phyloP scores from a whole-genome alignment of 257 asterid genomes.

The Prunella vulgaris region DNA sequence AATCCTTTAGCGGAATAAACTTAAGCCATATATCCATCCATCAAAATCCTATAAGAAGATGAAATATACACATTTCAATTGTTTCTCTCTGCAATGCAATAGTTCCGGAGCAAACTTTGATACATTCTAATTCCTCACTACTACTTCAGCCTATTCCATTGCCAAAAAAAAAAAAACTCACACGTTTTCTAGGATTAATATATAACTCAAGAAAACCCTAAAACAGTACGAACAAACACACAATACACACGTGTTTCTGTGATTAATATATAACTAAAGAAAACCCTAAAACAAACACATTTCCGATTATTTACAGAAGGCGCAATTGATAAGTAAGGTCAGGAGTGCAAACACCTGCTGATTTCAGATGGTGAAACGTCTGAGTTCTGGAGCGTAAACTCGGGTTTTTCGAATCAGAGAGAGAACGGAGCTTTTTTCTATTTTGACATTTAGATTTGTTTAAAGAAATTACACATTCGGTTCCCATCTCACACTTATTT shows the following conservation, averaged over 20 bases:
- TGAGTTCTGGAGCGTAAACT: neutral
- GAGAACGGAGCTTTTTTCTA: neutral
- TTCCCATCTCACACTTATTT: no score
- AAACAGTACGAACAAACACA: neutral
- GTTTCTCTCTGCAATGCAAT: neutral
- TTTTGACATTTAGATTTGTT: neutral
- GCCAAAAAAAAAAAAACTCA: neutral
- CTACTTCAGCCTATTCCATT: neutral
- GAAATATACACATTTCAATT: neutral
- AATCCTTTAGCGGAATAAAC: no score
- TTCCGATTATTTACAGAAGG: neutral
- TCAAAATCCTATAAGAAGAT: neutral
- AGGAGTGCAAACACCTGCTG: constrained; percentile 13
- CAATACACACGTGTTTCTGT: no score
- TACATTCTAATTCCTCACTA: neutral
- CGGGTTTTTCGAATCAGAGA: neutral
- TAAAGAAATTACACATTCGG: neutral
- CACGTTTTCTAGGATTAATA: neutral
- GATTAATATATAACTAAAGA: neutral
- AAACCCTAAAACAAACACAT: constrained; percentile 1
- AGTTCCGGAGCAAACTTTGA: neutral
- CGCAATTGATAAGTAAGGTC: neutral
- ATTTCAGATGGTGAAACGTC: neutral
- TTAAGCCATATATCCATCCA: no score
- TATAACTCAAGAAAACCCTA: neutral